A percentile compares a stretch with the other conserved stretches of the same genome.
phyloP scores from a whole-genome alignment of 1,284 basidiomycete species.

The Rhodotorula sp. region DNA sequence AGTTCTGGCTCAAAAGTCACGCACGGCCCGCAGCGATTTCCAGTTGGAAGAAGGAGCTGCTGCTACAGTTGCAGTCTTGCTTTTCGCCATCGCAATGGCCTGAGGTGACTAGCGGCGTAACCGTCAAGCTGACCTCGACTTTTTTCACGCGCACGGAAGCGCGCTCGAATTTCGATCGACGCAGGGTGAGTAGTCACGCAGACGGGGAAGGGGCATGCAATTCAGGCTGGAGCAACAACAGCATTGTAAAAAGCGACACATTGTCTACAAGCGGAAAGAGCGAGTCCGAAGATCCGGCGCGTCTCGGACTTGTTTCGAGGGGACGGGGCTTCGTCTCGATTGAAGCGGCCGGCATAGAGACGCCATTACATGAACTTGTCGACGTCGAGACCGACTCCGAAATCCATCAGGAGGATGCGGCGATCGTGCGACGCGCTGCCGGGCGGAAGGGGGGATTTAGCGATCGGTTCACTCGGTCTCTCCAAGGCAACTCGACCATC shows the following conservation, averaged over 20 bases:
- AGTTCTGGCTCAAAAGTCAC: background rate
- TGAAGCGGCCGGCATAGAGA: background rate
- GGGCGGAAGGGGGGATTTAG: background rate
- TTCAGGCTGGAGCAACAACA: background rate
- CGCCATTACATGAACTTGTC: slow-evolving; percentile 20
- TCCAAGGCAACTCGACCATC: no score
- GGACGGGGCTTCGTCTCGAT: no score
- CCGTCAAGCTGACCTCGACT: no score
- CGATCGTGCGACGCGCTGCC: slow-evolving; percentile 55
- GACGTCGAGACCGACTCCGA: slow-evolving; percentile 50
- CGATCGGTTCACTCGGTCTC: no score
- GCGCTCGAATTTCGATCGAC: no score
- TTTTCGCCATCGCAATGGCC: slow-evolving; percentile 16
- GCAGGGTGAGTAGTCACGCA: no score
- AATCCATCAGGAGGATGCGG: slow-evolving; percentile 35
- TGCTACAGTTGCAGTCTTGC: slow-evolving; percentile 3
- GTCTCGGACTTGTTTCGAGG: no score
- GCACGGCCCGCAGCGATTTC: slow-evolving; percentile 31
- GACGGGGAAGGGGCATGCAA: no score
- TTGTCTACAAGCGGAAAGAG: background rate
- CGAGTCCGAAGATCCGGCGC: background rate
- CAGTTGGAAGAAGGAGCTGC: slow-evolving; percentile 34
- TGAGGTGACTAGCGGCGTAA: background rate
- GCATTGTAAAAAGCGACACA: background rate
- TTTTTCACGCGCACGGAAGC: no score